Evolutionary conservation across 768 basidiomycete species (phyloP).

Genomic region (Hypholoma fasciculare): DNA sequence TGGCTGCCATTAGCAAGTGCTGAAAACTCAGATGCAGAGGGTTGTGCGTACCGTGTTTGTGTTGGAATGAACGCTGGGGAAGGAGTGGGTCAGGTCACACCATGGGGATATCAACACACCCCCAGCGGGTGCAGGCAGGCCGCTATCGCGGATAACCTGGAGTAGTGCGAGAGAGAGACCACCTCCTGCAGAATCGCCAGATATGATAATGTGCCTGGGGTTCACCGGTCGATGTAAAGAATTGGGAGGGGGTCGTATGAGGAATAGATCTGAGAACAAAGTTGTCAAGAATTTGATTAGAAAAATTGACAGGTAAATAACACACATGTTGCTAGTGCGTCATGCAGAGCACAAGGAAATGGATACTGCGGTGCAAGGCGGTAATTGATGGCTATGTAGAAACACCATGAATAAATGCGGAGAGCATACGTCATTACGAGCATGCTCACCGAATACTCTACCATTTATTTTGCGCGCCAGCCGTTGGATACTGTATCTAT

Average conservation of each 20-base stretch:
- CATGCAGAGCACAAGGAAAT: constrained; percentile 91
- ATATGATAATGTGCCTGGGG: constrained; percentile 80
- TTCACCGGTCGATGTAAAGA: constrained; percentile 78
- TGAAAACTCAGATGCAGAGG: neutral
- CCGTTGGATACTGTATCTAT: constrained; percentile 74
- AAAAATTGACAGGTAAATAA: neutral
- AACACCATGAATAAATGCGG: neutral
- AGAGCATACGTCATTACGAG: neutral
- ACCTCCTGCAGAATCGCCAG: constrained; percentile 94
- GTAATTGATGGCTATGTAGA: constrained; percentile 75
- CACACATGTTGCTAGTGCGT: constrained; percentile 84
- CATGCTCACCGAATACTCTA: constrained; percentile 68
- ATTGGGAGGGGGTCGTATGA: constrained; percentile 83
- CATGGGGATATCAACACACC: constrained; percentile 91
- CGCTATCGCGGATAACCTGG: constrained; percentile 83
- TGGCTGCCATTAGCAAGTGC: neutral
- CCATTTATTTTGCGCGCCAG: constrained; percentile 93
- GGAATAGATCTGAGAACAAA: constrained; percentile 67
- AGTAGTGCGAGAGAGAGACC: constrained; percentile 82
- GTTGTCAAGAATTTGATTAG: neutral
- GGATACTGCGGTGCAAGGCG: constrained; percentile 96
- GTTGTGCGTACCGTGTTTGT: constrained; percentile 68
- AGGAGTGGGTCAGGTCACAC: constrained; percentile 91
- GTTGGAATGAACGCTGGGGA: constrained; percentile 85
- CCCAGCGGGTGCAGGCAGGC: constrained; percentile 82